These are phyloP conservation scores for Limonium bicolor DNA, from an alignment of 148 eudicot genomes.

Conservation along the genomic window DNA sequence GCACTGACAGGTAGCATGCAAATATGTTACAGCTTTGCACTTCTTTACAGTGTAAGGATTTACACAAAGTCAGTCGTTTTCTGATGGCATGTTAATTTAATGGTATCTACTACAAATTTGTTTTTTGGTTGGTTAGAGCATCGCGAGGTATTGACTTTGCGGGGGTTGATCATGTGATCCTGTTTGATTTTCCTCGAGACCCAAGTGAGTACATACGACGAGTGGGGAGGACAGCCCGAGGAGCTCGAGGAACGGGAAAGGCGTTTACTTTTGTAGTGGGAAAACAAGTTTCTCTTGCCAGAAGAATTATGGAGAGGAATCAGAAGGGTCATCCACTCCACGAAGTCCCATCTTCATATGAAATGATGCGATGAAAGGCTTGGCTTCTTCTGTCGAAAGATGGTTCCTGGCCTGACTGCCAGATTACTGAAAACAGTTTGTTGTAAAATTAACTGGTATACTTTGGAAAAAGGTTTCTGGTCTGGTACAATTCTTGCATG, in stretches of 20 bases:
- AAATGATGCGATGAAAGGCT: slow-evolving; percentile 5
- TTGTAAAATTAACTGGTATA: too few relatives aligned
- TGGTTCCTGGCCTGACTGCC: not conserved
- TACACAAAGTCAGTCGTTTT: too few relatives aligned
- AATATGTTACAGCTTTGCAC: not conserved
- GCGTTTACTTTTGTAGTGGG: slow-evolving; percentile 88
- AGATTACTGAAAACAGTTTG: not conserved
- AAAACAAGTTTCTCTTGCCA: slow-evolving; percentile 86
- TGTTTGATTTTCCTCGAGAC: slow-evolving; percentile 92
- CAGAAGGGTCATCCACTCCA: slow-evolving; percentile 90
- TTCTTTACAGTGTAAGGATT: not conserved
- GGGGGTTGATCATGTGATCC: slow-evolving; percentile 72
- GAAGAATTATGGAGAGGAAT: slow-evolving; percentile 72
- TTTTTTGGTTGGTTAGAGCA: slow-evolving; percentile 39
- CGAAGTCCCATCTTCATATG: slow-evolving; percentile 63
- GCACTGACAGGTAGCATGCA: slow-evolving; percentile 71
- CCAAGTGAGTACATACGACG: slow-evolving; percentile 97
- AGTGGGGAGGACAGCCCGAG: slow-evolving; percentile 96
- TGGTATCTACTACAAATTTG: not conserved
- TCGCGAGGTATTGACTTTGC: slow-evolving; percentile 89
- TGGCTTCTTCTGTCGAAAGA: not conserved
- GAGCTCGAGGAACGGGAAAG: slow-evolving; percentile 82
- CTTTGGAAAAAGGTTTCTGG: too few relatives aligned
- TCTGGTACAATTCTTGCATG: not conserved
- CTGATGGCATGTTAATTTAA: too few relatives aligned